A percentile compares a stretch with the other conserved stretches of the same genome.
phyloP scores from a whole-genome alignment of 176 grass and related monocot species.

The Triticum monococcum region DNA sequence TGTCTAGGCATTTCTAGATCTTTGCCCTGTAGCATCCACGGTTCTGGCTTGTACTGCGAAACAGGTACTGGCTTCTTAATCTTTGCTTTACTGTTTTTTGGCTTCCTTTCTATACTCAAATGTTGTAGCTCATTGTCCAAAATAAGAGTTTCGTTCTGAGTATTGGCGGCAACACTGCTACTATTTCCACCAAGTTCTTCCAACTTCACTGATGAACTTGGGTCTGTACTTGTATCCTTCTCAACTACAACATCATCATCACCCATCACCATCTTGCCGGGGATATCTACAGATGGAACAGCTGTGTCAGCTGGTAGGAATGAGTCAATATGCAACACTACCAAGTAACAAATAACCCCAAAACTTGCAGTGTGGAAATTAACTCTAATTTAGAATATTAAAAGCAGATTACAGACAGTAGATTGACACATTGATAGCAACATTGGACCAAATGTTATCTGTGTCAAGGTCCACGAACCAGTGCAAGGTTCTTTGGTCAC shows the following conservation, averaged over 20 bases:
- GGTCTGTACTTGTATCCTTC: slow-evolving; percentile 13
- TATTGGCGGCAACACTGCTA: slow-evolving; percentile 18
- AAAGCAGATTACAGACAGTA: neutral
- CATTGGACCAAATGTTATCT: neutral
- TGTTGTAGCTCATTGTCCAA: slow-evolving; percentile 47
- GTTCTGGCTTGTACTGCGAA: slow-evolving; percentile 74
- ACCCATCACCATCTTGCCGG: neutral
- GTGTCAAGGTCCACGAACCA: neutral
- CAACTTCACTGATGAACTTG: slow-evolving; percentile 13
- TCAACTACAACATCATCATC: slow-evolving; percentile 23
- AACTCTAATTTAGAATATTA: neutral
- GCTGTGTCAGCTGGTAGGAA: slow-evolving; percentile 41
- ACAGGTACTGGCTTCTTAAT: slow-evolving; percentile 42
- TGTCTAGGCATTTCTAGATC: slow-evolving; percentile 53
- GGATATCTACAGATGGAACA: slow-evolving; percentile 25
- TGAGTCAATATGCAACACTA: slow-evolving; percentile 20
- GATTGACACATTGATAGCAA: neutral
- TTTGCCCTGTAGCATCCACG: slow-evolving; percentile 69
- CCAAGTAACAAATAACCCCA: neutral
- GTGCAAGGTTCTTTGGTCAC: neutral
- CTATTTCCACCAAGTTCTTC: slow-evolving; percentile 18
- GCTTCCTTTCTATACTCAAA: slow-evolving; percentile 64
- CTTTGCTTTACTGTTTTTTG: slow-evolving; percentile 39
- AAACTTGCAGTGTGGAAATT: neutral
- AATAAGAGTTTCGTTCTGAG: slow-evolving; percentile 30